Evolutionary conservation across 768 basidiomycete species (phyloP), one percentile per base, ranked within the genome.

Genomic region (Amanita fuliginea): DNA sequence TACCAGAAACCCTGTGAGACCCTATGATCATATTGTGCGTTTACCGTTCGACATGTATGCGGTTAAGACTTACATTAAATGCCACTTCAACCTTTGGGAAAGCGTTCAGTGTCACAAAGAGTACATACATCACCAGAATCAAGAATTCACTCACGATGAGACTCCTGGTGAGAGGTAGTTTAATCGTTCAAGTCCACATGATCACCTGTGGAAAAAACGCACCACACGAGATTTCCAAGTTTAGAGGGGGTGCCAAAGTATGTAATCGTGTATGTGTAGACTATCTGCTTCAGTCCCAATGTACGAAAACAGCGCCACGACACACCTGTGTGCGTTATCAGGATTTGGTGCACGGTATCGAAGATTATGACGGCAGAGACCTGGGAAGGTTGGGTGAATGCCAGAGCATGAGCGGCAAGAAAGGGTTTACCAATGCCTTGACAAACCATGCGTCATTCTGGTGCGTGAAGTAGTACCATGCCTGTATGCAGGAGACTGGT

Each of bases 401-500:
- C 22, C 16, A 6, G 40, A 13, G 9, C 10, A n/a, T 26, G 14
- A 6, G 22, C 1, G 19, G 37, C 4, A 8, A n/a, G 14, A 11
- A 30, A 14, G 44, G 18, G 59, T 68, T 54, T 47, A 78, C 79
- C 24, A 80, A 58, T 9, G 59, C 46, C 55, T 72, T 76, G 50
- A 71, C 62, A 9, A 65, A 62, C 75, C 75, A 78, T 21, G 60
- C 55, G 56, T 80, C 79, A 18, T 60, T 64, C 46, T 75, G 71
- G 56, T 79, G 70, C 11, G 62, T 66, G 49, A 61, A 79, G 55
- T 80, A 81, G 53, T 73, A 78, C 67, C 69, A 77, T 1, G 70
- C 67, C 57, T 81, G 80, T 24, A 80, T 60, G 34, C 66, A 66
- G 5, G 75, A 75, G 14, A 79, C 79, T 81, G 19, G 10, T 19